A percentile compares a stretch with the other conserved stretches of the same genome.
phyloP scores from a whole-genome alignment of 2,329 filamentous ascomycete genomes.

The Ceratocystis smalleyi region DNA sequence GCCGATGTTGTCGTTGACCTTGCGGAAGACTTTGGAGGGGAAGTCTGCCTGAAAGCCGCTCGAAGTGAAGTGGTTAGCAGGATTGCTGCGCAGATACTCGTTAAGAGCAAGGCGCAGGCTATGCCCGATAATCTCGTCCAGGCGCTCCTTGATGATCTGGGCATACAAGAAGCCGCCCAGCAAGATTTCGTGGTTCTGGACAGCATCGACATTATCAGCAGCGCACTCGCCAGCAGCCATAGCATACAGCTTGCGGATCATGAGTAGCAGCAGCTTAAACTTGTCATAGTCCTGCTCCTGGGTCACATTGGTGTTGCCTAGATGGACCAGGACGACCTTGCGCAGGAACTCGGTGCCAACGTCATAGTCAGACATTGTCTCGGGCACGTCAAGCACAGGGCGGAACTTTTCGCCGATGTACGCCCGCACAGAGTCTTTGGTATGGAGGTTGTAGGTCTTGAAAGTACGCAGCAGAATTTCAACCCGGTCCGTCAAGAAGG shows the following conservation, averaged over 20 bases:
- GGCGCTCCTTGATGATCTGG: slow-evolving; percentile 84
- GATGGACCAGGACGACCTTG: slow-evolving; percentile 78
- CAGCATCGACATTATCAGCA: slow-evolving; percentile 88
- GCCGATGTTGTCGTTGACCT: slow-evolving; percentile 78
- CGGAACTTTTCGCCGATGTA: slow-evolving; percentile 87
- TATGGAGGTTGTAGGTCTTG: slow-evolving; percentile 77
- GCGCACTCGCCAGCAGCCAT: slow-evolving; percentile 84
- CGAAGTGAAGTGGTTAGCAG: slow-evolving; percentile 59
- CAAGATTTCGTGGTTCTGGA: slow-evolving; percentile 90
- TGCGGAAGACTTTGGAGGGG: slow-evolving; percentile 57
- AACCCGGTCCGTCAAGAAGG: slow-evolving; percentile 86
- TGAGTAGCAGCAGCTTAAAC: slow-evolving; percentile 84
- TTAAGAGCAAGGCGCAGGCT: slow-evolving; percentile 37
- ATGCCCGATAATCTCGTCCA: slow-evolving; percentile 69
- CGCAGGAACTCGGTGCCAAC: slow-evolving; percentile 83
- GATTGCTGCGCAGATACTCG: slow-evolving; percentile 40
- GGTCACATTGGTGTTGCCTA: slow-evolving; percentile 73
- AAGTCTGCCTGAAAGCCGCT: slow-evolving; percentile 69
- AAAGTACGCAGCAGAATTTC: slow-evolving; percentile 86
- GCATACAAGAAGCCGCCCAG: slow-evolving; percentile 87
- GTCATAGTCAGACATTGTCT: slow-evolving; percentile 74
- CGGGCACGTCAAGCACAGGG: slow-evolving; percentile 67
- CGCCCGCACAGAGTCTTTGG: slow-evolving; percentile 62
- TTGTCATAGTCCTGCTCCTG: slow-evolving; percentile 79
- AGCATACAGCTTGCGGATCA: slow-evolving; percentile 89